phyloP scores from a whole-genome alignment of 2,329 filamentous ascomycete species.

The Massarina eburnea region DNA sequence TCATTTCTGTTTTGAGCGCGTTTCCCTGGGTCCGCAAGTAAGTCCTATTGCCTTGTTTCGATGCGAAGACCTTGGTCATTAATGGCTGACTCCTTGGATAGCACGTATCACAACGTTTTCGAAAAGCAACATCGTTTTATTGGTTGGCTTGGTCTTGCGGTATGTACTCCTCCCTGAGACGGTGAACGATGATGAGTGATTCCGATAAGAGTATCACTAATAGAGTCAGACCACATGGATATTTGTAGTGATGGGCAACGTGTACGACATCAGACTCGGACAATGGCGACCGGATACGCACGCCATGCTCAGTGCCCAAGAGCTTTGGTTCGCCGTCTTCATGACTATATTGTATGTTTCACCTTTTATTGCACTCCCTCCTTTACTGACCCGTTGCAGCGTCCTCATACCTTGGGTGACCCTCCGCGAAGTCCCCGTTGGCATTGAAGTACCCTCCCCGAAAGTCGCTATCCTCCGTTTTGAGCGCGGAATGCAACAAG shows the following conservation, averaged over 20 bases:
- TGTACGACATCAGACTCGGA: slow-evolving; percentile 38
- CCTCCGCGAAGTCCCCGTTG: slow-evolving; percentile 37
- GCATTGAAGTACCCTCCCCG: slow-evolving; percentile 38
- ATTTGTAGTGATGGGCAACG: slow-evolving; percentile 37
- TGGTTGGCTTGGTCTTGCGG: slow-evolving; percentile 39
- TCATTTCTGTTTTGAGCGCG: slow-evolving; percentile 38
- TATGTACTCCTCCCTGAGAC: slow-evolving; percentile 12
- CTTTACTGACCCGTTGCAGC: neutral
- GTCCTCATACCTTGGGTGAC: slow-evolving; percentile 39
- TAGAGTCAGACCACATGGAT: slow-evolving; percentile 35
- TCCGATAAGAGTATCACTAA: slow-evolving; percentile 5
- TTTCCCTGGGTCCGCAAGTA: slow-evolving; percentile 42
- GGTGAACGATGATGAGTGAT: neutral
- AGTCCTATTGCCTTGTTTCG: slow-evolving; percentile 9
- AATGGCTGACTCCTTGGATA: slow-evolving; percentile 17
- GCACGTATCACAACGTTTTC: slow-evolving; percentile 40
- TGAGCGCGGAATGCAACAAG: slow-evolving; percentile 40
- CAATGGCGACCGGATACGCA: slow-evolving; percentile 31
- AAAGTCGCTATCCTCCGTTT: slow-evolving; percentile 40
- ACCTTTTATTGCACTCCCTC: slow-evolving; percentile 1
- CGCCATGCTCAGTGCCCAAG: slow-evolving; percentile 34
- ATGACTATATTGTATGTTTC: slow-evolving; percentile 43
- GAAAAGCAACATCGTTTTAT: slow-evolving; percentile 40
- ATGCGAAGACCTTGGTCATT: neutral
- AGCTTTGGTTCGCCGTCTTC: slow-evolving; percentile 40